A percentile compares a stretch with the other conserved stretches of the same genome.
phyloP scores from a whole-genome alignment of 2,329 filamentous ascomycete genomes.

The Taxawa tesnikishii region DNA sequence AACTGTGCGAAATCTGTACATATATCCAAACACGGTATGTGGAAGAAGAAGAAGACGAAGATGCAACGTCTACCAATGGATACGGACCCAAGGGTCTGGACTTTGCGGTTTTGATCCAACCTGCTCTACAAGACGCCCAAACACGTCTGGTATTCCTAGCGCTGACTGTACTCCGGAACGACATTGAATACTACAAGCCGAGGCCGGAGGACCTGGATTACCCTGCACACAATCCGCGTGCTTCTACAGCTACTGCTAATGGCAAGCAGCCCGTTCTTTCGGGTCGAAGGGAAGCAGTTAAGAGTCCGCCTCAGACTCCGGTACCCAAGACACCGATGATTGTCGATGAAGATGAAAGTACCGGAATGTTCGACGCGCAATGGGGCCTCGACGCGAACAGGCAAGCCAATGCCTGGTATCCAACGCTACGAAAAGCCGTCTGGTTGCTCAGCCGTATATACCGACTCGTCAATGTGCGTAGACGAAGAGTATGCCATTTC shows the following conservation, averaged over 20 bases:
- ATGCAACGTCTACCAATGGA: conserved; percentile 37
- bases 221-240: conserved; percentile 28
- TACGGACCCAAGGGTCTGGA: conserved; percentile 38
- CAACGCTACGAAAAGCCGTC: conserved; percentile 53
- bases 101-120: conserved; percentile 49
- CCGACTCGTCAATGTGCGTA: conserved; percentile 50
- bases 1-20: conserved; percentile 55
- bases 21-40: conserved; percentile 55
- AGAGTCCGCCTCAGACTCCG: conserved; percentile 23
- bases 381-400: conserved; percentile 36
- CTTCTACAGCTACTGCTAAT: conserved; percentile 11
- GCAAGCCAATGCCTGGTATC: conserved; percentile 46
- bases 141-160: conserved; percentile 55
- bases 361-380: conserved; percentile 29
- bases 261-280: conserved; percentile 34
- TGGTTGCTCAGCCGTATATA: conserved; percentile 60
- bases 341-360: conserved; percentile 38
- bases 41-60: conserved; percentile 36
- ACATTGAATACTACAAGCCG: conserved; percentile 54
- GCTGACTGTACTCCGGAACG: conserved; percentile 49
- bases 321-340: conserved; percentile 37
- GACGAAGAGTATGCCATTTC: too few species aligned
- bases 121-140: conserved; percentile 55
- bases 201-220: conserved; percentile 55
- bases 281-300: conserved; percentile 30